A percentile compares a stretch with the other conserved stretches of the same genome.
These are phyloP conservation scores for Elaphomyces granulatus DNA, from an alignment of 495 filamentous ascomycete species.

Conservation along the genomic window DNA sequence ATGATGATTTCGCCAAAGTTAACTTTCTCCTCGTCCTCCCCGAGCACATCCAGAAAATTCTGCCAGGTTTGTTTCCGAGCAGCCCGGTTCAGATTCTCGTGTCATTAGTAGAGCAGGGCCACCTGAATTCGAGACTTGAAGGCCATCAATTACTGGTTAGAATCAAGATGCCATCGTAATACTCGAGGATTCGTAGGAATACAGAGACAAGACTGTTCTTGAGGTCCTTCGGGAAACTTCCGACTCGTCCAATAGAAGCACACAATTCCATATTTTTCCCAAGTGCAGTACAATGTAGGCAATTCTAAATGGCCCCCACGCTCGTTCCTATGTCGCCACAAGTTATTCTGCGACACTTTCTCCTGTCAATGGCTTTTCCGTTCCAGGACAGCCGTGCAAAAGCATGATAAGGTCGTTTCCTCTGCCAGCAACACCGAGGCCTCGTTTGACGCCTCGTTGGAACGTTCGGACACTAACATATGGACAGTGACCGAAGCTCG, in stretches of 20 bases:
- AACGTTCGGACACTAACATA: too few species aligned
- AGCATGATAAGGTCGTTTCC: slow-evolving; percentile 47
- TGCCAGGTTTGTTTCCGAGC: slow-evolving; percentile 23
- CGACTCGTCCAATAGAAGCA: slow-evolving; percentile 38
- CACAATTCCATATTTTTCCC: slow-evolving; percentile 35
- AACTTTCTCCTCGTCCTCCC: slow-evolving; percentile 7
- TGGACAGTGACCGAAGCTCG: slow-evolving; percentile 34
- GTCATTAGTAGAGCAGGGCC: slow-evolving; percentile 28
- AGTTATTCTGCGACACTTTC: slow-evolving; percentile 41
- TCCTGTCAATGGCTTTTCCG: slow-evolving; percentile 46
- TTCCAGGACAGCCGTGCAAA: slow-evolving; percentile 42
- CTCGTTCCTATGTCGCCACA: slow-evolving; percentile 41
- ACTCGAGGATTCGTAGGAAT: slow-evolving; percentile 38
- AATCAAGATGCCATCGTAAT: slow-evolving; percentile 32
- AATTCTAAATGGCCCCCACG: slow-evolving; percentile 33
- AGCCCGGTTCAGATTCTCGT: slow-evolving; percentile 3
- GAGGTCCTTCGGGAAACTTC: slow-evolving; percentile 30
- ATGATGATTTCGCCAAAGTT: slow-evolving; percentile 13
- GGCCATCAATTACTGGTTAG: slow-evolving; percentile 27
- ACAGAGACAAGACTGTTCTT: slow-evolving; percentile 34
- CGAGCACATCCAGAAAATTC: slow-evolving; percentile 18
- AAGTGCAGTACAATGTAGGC: slow-evolving; percentile 38
- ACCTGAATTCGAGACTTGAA: slow-evolving; percentile 39
- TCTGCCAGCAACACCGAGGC: slow-evolving; percentile 30
- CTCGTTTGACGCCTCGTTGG: too few species aligned